Conservation (phyloP, 495 filamentous ascomycete genomes). For the Chaetomium tenue region DNA sequence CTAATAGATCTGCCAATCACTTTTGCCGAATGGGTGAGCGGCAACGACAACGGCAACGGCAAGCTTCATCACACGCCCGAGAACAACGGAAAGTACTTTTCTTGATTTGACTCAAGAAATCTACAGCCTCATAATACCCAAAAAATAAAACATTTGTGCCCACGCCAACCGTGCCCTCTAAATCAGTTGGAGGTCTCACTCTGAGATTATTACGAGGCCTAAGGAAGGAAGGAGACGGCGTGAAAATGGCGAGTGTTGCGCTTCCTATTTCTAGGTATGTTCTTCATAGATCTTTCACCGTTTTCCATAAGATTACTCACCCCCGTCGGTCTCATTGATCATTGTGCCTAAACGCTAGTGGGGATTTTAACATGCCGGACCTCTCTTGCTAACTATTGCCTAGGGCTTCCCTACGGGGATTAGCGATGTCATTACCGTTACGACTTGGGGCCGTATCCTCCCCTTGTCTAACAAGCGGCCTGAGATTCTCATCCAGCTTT, state of each 20-base stretch:
- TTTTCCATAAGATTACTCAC: background rate
- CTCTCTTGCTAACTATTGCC: background rate
- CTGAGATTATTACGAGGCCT: background rate
- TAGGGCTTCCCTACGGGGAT: background rate
- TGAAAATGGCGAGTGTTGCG: slow-evolving; percentile 6
- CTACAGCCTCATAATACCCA: no score
- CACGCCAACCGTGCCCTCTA: background rate
- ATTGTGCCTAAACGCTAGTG: no score
- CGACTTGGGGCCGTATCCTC: background rate
- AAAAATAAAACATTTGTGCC: no score
- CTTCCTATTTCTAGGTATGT: background rate
- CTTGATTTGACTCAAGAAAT: background rate
- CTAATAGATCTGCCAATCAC: no score
- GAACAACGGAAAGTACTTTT: background rate
- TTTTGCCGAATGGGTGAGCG: background rate
- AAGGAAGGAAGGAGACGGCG: background rate
- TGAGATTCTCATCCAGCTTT: background rate
- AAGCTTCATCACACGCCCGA: background rate
- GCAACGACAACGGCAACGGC: background rate
- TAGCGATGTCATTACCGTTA: background rate
- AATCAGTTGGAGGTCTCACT: background rate
- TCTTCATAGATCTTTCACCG: background rate
- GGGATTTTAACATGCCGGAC: background rate
- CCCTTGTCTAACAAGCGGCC: background rate
- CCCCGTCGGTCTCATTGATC: background rate